These are phyloP conservation scores for Talaromyces sp. DNA, from an alignment of 2,329 filamentous ascomycete genomes.

Conservation along the genomic window DNA sequence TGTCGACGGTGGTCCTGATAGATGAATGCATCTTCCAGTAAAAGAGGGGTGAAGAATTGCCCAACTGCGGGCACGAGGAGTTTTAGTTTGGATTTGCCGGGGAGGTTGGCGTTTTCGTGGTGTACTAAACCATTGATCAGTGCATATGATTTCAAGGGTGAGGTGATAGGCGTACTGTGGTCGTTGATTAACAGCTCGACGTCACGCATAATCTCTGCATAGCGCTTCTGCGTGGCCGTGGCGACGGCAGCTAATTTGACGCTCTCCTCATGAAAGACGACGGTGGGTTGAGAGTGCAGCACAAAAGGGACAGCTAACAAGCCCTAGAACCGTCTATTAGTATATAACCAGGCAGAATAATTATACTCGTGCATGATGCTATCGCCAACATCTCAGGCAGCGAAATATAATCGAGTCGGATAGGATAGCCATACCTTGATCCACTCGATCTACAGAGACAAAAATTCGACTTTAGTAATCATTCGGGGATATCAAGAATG, in stretches of 20 bases:
- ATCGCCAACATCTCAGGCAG: slow-evolving; percentile 8
- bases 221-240: slow-evolving; percentile 77
- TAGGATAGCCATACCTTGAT: slow-evolving; percentile 63
- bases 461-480: not conserved
- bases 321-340: slow-evolving; percentile 40
- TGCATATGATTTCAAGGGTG: not conserved
- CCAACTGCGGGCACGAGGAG: slow-evolving; percentile 87
- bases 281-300: slow-evolving; percentile 89
- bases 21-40: slow-evolving; percentile 84
- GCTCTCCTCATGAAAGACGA: slow-evolving; percentile 70
- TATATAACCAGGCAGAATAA: slow-evolving; percentile 6
- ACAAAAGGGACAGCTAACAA: slow-evolving; percentile 94
- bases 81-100: slow-evolving; percentile 82
- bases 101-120: slow-evolving; percentile 64
- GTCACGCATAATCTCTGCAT: slow-evolving; percentile 92
- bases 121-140: slow-evolving; percentile 49
- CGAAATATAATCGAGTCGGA: slow-evolving; percentile 9
- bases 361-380: not conserved
- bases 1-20: slow-evolving; percentile 82
- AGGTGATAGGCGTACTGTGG: slow-evolving; percentile 62
- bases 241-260: slow-evolving; percentile 68
- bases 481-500: not conserved
- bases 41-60: slow-evolving; percentile 87
- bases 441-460: slow-evolving; percentile 68
- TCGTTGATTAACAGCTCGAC: slow-evolving; percentile 90